Percentiles rank a stretch among this genome's conserved stretches.
These are phyloP conservation scores for Pseudogymnoascus verrucosus DNA, from an alignment of 2,329 filamentous ascomycete species.

Conservation along the genomic window DNA sequence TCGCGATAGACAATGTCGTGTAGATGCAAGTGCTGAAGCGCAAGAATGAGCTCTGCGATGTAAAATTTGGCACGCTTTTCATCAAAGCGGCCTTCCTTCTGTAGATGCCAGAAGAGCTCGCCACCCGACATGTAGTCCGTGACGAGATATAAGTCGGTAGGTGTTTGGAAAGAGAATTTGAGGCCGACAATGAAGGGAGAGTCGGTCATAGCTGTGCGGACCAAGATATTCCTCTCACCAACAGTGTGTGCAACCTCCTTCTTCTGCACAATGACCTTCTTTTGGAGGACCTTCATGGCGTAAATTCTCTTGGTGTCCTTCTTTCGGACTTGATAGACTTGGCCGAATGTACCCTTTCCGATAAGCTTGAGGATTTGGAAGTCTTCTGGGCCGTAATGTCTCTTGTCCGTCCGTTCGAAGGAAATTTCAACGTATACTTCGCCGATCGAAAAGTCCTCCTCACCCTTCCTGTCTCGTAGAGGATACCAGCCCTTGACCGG, in stretches of 20 bases:
- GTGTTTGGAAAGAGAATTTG: constrained; percentile 98
- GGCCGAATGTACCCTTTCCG: constrained; percentile 95
- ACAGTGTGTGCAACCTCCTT: constrained; percentile 98
- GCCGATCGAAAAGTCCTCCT: constrained; percentile 69
- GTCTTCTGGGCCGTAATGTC: constrained; percentile 86
- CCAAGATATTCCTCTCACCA: constrained; percentile 92
- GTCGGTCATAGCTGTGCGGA: constrained; percentile 89
- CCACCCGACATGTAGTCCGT: constrained; percentile 99
- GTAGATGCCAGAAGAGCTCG: constrained; percentile 96
- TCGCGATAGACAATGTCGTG: constrained; percentile 98
- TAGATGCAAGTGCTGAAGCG: constrained; percentile 88
- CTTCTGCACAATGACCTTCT: constrained; percentile 99
- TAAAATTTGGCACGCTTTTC: constrained; percentile 97
- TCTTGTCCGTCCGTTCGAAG: constrained; percentile 83
- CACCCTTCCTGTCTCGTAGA: constrained; percentile 67
- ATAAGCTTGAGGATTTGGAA: constrained; percentile 95
- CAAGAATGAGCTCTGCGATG: constrained; percentile 93
- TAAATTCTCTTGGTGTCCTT: constrained; percentile 94
- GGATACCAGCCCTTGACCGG: constrained; percentile 79
- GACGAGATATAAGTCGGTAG: constrained; percentile 93
- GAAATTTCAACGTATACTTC: constrained; percentile 82
- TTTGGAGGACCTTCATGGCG: constrained; percentile 98
- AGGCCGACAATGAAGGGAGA: constrained; percentile 96
- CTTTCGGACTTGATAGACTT: constrained; percentile 97
- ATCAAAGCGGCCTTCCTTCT: constrained; percentile 92